These are phyloP conservation scores for Cryptosporidium ryanae DNA, from an alignment of 169 alveolate genomes.

Conservation along the genomic window DNA sequence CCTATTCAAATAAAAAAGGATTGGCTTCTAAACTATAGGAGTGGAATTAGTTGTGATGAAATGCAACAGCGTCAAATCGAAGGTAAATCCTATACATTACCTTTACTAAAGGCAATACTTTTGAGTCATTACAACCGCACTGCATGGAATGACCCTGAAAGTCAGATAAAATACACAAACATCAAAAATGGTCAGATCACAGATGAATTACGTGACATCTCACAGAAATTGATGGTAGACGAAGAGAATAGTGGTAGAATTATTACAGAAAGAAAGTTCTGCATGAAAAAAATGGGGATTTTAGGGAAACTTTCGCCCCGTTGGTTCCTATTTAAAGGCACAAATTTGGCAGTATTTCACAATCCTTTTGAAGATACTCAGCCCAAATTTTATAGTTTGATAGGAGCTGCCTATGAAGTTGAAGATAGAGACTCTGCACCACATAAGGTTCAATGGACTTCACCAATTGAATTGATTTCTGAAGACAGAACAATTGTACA, in stretches of 20 bases:
- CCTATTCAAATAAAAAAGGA: conserved; percentile 66
- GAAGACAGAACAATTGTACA: conserved; percentile 55
- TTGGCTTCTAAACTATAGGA: conserved; percentile 61
- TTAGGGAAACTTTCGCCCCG: conserved; percentile 65
- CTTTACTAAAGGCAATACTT: conserved; percentile 67
- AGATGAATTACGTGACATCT: conserved; percentile 54
- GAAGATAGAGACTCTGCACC: conserved; percentile 72
- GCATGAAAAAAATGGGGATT: conserved; percentile 66
- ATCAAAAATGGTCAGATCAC: conserved; percentile 70
- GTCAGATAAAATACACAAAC: conserved; percentile 54
- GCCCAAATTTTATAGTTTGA: conserved; percentile 67
- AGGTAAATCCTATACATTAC: conserved; percentile 66
- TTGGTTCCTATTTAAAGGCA: conserved; percentile 69
- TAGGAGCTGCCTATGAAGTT: conserved; percentile 73
- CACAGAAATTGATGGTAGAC: conserved; percentile 70
- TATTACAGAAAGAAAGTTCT: conserved; percentile 40
- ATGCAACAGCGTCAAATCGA: conserved; percentile 65
- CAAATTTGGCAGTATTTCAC: conserved; percentile 67
- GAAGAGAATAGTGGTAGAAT: conserved; percentile 65
- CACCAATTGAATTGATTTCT: conserved; percentile 56
- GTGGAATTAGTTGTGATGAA: conserved; percentile 54
- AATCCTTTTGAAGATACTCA: conserved; percentile 57
- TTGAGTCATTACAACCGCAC: conserved; percentile 68
- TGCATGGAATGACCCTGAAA: conserved; percentile 70
- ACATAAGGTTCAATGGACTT: conserved; percentile 52